Base-by-base conservation (phyloP, 2,329 filamentous ascomycete species). In the Elsinoe batatas region DNA sequence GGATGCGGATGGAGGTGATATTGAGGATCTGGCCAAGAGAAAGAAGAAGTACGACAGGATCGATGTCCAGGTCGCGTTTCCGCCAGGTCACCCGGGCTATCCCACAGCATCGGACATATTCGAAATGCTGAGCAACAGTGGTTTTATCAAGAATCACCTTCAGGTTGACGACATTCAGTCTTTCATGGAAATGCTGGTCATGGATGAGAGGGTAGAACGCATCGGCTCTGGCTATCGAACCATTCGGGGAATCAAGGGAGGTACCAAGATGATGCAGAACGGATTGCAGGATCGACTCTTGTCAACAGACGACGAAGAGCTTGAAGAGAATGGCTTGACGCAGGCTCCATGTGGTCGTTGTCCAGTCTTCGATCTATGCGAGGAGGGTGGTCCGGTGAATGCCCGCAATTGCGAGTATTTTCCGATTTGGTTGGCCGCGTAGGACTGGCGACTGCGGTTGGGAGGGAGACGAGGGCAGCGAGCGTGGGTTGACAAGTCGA, bases 331-430 rank as follows among this genome's bases (percentile, higher is more conserved):
- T 63, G 87, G 87, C 3, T 82, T 91, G 61, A 94, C 88, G 1
- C 90, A 96, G 69, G 84, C 86, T 2, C 93, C 93, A 1, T 98
- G 93, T 69, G 91, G 91, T 1, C 79, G 83, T 56, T 98, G 93
- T 69, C 93, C 93, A 0, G 91, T 96, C 2, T 95, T 95, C 68
- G 86, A 93, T 57, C 78, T 97, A 1, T 98, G 93, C 68, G 86
- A 88, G 61, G 88, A 95, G 58, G 90, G 89, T 5, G 91, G 91
- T 0, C 88, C 90, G 0, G 89, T 98, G 18, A 94, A 85, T 64
- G 88, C 91, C 0, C 85, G 83, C 61, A 95, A 86, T 51, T 98
- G 93, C 70, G 85, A 89, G 54, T 98, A 98, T 67, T 96, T 95
- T 66, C 80, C 87, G 60, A 80, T 84, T 53, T 98, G 93, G 93